Percentiles rank a stretch among this genome's conserved stretches.
These are phyloP conservation scores for Cladosporium oxysporum DNA, from an alignment of 2,329 filamentous ascomycete species.

Conservation along the genomic window DNA sequence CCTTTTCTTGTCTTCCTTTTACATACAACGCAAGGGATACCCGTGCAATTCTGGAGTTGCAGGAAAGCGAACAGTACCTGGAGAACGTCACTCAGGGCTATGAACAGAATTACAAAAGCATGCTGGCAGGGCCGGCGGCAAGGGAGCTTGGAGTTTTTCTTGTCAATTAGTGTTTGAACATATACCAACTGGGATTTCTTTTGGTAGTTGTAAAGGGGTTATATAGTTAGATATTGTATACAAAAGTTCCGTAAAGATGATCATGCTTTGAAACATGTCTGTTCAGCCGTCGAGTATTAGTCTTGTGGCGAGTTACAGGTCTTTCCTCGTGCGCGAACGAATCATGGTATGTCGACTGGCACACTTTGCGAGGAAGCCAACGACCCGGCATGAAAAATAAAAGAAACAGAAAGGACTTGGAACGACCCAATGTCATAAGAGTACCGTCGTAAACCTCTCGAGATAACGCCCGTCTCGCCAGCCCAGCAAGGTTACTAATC, in stretches of 20 bases:
- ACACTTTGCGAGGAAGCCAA: no score
- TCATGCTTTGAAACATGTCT: fast-evolving
- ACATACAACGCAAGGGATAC: not conserved
- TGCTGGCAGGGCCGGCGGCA: conserved; percentile 14
- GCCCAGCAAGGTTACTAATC: not conserved
- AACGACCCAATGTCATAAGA: not conserved
- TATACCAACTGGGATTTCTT: not conserved
- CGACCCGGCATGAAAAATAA: no score
- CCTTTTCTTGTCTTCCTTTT: not conserved
- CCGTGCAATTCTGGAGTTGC: not conserved
- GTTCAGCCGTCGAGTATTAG: fast-evolving
- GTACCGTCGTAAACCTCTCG: not conserved
- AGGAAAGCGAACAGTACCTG: not conserved
- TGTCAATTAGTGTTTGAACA: not conserved
- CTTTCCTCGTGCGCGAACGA: no score
- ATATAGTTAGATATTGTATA: not conserved
- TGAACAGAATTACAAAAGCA: not conserved
- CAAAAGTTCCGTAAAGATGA: not conserved
- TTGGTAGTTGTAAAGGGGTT: not conserved
- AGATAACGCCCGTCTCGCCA: not conserved
- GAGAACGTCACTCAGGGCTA: not conserved
- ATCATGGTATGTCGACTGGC: no score
- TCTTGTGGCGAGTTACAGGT: not conserved
- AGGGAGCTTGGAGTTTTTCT: not conserved
- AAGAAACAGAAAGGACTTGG: no score